Evolutionary conservation across 108 stramenopile genomes (phyloP).

Genomic region (Nitzschia sp.): DNA sequence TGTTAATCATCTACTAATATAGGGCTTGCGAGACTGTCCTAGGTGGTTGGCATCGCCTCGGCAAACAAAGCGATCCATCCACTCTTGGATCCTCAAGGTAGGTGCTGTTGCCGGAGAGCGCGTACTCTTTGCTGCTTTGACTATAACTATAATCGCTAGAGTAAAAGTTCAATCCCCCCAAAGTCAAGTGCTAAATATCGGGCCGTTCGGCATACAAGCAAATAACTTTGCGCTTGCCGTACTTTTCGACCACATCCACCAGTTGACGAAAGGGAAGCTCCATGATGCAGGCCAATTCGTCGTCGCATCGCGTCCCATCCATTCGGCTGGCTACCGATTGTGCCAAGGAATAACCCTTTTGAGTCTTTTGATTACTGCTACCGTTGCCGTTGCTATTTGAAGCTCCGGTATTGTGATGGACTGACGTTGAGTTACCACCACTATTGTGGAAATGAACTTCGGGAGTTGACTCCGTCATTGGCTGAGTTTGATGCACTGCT

Average conservation of each 20-base stretch:
- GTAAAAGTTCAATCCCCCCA: not conserved
- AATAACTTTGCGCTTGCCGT: conserved; percentile 25
- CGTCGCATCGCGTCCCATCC: conserved; percentile 82
- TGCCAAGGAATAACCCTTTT: conserved; percentile 31
- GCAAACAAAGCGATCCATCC: no score
- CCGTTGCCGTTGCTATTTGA: not conserved
- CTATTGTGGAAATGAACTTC: no score
- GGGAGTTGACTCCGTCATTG: no score
- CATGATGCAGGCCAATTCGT: conserved; percentile 77
- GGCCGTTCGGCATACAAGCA: conserved; percentile 11
- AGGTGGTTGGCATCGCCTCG: no score
- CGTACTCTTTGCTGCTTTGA: not conserved
- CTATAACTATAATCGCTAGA: not conserved
- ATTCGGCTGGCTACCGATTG: conserved; percentile 51
- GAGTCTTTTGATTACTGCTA: not conserved
- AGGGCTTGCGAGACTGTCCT: not conserved
- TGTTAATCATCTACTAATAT: no score
- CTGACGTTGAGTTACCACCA: no score
- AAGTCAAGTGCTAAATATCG: no score
- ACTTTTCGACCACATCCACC: conserved; percentile 46
- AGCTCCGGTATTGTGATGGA: not conserved
- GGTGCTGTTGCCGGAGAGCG: not conserved
- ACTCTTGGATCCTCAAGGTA: no score
- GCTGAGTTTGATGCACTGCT: no score
- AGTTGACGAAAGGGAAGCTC: conserved; percentile 64